These are phyloP conservation scores for Cardiospermum halicacabum DNA, from an alignment of 345 rosid genomes.

Conservation along the genomic window DNA sequence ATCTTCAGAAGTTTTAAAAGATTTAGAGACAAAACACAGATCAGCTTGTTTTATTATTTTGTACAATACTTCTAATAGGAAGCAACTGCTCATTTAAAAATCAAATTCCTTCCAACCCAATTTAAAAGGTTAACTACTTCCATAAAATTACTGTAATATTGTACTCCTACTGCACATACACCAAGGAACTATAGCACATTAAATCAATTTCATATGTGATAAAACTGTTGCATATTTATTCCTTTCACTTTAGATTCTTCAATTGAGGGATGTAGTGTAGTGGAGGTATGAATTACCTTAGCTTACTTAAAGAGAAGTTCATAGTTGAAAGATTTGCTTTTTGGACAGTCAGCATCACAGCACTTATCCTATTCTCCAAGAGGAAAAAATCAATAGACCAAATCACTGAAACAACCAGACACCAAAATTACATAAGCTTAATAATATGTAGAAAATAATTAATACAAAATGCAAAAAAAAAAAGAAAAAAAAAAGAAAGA, in stretches of 20 bases:
- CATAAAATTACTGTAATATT: neutral
- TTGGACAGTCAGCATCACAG: conserved; percentile 78
- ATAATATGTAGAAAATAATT: neutral
- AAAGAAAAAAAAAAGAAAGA: no score
- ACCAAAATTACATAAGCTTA: neutral
- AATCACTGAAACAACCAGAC: neutral
- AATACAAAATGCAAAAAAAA: neutral
- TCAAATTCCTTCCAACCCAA: no score
- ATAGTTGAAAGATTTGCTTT: conserved; percentile 68
- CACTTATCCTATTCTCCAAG: conserved; percentile 63
- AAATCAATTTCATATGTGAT: neutral
- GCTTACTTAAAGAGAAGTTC: conserved; percentile 70
- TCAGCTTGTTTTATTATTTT: no score
- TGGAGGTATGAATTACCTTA: conserved; percentile 45
- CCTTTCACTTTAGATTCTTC: neutral
- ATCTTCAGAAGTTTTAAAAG: neutral
- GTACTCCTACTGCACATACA: no score
- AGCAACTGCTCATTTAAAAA: no score
- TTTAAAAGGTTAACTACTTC: neutral
- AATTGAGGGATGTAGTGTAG: neutral
- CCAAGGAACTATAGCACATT: no score
- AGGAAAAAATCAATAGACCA: conserved; percentile 10
- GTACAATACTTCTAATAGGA: no score
- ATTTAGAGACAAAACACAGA: no score
- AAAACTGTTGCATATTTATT: neutral